Evolutionary conservation across 495 filamentous ascomycete genomes (phyloP).

Genomic region (Barbatosphaeria neglecta): DNA sequence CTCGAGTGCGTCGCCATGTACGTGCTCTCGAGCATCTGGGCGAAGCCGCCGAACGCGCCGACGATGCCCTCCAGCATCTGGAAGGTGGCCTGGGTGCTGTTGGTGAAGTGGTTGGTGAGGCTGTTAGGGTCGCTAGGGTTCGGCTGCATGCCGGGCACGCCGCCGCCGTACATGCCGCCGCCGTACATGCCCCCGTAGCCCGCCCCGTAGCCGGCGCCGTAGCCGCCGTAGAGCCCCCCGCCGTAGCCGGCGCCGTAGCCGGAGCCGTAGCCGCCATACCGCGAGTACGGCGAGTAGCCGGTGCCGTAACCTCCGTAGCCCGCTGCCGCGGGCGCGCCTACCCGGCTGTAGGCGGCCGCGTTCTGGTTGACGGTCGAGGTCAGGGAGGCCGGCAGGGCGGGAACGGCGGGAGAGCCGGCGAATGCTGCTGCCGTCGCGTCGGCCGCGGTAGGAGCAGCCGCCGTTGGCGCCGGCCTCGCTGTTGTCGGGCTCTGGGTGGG

Average conservation of each 20-base stretch:
- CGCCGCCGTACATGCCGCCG: slow-evolving; percentile 52
- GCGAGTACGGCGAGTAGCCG: slow-evolving; percentile 36
- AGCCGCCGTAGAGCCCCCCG: slow-evolving; percentile 25
- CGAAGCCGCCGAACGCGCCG: slow-evolving; percentile 95
- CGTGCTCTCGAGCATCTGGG: slow-evolving; percentile 98
- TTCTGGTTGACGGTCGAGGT: slow-evolving; percentile 71
- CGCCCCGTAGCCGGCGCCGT: slow-evolving; percentile 33
- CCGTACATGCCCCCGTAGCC: slow-evolving; percentile 35
- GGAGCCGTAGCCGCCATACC: slow-evolving; percentile 22
- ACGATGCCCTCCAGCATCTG: slow-evolving; percentile 98
- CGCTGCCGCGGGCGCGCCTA: slow-evolving; percentile 22
- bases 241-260: slow-evolving; percentile 6
- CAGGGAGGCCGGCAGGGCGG: slow-evolving; percentile 64
- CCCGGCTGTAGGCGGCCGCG: slow-evolving; percentile 62
- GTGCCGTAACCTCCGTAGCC: slow-evolving; percentile 51
- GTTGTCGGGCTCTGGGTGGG: slow-evolving; percentile 29
- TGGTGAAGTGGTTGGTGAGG: slow-evolving; percentile 78
- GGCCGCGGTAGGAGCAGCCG: slow-evolving; percentile 30
- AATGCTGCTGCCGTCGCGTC: slow-evolving; percentile 33
- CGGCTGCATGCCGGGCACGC: slow-evolving; percentile 49
- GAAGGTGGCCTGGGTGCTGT: slow-evolving; percentile 93
- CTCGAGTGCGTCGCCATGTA: slow-evolving; percentile 99
- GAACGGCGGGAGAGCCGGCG: slow-evolving; percentile 56
- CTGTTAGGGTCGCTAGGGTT: slow-evolving; percentile 90
- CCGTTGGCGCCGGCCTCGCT: slow-evolving; percentile 24